Evolutionary conservation across 2,329 filamentous ascomycete species (phyloP).

Genomic region (Cercospora sesami): DNA sequence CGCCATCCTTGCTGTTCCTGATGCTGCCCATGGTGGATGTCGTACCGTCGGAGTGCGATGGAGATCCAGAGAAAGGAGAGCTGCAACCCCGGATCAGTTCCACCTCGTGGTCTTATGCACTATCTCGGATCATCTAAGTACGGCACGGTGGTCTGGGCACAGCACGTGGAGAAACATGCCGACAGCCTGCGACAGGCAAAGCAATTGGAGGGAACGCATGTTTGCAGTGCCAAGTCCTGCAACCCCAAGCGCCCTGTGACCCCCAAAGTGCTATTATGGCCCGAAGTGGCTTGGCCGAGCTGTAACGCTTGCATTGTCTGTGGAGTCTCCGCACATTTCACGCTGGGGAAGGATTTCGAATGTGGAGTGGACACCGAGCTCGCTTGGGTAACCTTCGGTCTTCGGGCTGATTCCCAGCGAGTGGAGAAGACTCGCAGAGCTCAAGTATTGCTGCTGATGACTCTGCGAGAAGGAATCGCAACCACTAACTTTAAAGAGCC

Average conservation of each 20-base stretch:
- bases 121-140: conserved; percentile 18
- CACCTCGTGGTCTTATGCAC: conserved; percentile 15
- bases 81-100: background rate
- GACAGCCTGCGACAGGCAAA: background rate
- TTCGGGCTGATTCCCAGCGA: conserved; percentile 12
- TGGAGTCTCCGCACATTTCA: conserved; percentile 11
- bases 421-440: background rate
- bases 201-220: conserved; percentile 22
- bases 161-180: background rate
- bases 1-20: conserved; percentile 14
- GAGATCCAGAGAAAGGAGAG: conserved; percentile 1
- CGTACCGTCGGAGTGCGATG: background rate
- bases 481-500: conserved; percentile 4
- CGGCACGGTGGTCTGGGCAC: background rate
- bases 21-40: conserved; percentile 14
- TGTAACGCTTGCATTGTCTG: conserved; percentile 13
- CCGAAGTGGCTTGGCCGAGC: conserved; percentile 8
- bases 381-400: conserved; percentile 1
- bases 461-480: conserved; percentile 12
- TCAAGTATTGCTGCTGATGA: conserved; percentile 18
- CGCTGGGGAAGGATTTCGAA: conserved; percentile 11
- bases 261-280: conserved; percentile 11
- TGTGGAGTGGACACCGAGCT: conserved; percentile 5
- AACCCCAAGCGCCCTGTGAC: conserved; percentile 8
- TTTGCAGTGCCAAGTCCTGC: conserved; percentile 9